Evolutionary conservation across 106 monocot species (phyloP), one percentile per base, ranked within the genome.

Genomic region (Cymbidium sinense): DNA sequence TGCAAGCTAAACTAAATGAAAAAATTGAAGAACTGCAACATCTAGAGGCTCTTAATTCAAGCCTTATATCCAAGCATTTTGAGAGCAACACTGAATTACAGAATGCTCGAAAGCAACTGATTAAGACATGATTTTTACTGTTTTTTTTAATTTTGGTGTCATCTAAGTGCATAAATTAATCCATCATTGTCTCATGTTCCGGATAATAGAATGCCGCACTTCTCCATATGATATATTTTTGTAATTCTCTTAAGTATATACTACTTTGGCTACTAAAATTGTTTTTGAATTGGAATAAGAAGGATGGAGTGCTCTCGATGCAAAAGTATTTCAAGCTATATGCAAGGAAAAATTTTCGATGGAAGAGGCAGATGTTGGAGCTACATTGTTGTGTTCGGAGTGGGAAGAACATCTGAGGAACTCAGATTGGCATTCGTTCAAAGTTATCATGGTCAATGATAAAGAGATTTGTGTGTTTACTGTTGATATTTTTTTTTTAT

Each of bases 231-330:
- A 58, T 58, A 58, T 39, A 1, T 7, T 39, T 39, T 39, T n/a
- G n/a, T n/a, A n/a, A n/a, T n/a, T n/a, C n/a, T n/a, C n/a, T n/a
- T n/a, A n/a, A n/a, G n/a, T n/a, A n/a, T n/a, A n/a, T n/a, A n/a
- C n/a, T n/a, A n/a, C 37, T 39, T 39, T 4, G 37, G 3, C 7
- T 39, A 7, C 37, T 39, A 39, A 39, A 39, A 39, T 39, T 39
- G 7, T 0, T 39, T 39, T 39, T 39, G 37, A 18, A 83, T 91
- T 79, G 86, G 86, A 43, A 85, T 91, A 50, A 91, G 85, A 27
- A 85, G 85, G 70, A 89, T 91, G 91, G 91, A n/a, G 91, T 0
- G 91, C 86, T 55, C 76, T 91, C 62, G 88, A 91, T 83, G 76
- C 73, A 19, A 87, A 83, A 31, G 64, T 78, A 19, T 89, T 91